Base-by-base conservation (phyloP, 768 basidiomycete genomes). In the Lactarius trivialis region DNA sequence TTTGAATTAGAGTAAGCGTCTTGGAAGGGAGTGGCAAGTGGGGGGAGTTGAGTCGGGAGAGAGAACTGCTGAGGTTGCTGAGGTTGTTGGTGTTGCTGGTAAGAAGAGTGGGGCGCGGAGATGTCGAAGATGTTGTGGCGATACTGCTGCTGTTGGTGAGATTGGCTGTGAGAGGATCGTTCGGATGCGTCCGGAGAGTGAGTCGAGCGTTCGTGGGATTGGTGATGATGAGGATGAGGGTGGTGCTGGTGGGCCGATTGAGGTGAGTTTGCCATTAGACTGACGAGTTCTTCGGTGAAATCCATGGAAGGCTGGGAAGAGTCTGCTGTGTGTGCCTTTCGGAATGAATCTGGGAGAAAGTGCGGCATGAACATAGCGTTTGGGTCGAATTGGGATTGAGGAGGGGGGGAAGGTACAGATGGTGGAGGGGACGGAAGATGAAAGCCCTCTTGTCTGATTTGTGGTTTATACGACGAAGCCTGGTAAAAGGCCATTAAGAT, bases 401-500 rank as follows among this genome's bases (percentile, higher is more conserved):
- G 67, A 60, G 72, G 65, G 53, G 73, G 59, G 65, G 73, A 53
- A 37, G 73, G 63, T 64, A 73, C 67, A 55, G 67, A 67, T 55
- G 74, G 71, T 11, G 77, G 71, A 26, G 82, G 78, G 52, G 77
- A 77, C 24, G 83, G 81, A 37, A 85, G 68, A 65, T 88, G 85
- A 72, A 91, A 91, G 68, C 89, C 89, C 74, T 89, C 85, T 70
- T 87, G 84, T 63, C 87, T 77, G 66, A 89, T 75, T 65, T 82
- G 82, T 17, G 83, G 80, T 69, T 83, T 83, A 76, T 81, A 82
- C 43, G 76, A 67, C 57, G 71, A 68, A 49, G 74, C 43, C 30
- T 69, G 66, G 50, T 71, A 73, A 71, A 76, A 77, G 73, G 75
- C 78, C 67, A 75, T 63, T 62, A 62, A 68, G 60, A 67, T 63